These are phyloP conservation scores for Prosopis cineraria DNA, from an alignment of 306 rosid species.

Conservation along the genomic window DNA sequence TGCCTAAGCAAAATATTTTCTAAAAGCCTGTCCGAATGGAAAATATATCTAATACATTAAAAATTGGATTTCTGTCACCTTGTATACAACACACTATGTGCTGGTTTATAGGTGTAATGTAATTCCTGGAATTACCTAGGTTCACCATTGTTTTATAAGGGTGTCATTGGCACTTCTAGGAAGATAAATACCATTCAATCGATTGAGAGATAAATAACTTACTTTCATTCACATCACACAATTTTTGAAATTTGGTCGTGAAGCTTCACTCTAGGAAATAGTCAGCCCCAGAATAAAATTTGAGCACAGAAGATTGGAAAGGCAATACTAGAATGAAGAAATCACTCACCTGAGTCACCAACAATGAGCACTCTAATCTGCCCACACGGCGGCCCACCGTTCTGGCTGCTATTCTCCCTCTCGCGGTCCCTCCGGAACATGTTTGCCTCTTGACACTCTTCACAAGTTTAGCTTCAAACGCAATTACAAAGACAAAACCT, in stretches of 20 bases:
- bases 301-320: background rate
- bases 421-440: constrained; percentile 82
- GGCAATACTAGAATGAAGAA: constrained; percentile 3
- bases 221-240: background rate
- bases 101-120: background rate
- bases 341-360: constrained; percentile 68
- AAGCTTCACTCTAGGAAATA: background rate
- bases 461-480: constrained; percentile 26
- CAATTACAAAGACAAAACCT: constrained; percentile 25
- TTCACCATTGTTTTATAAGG: constrained; percentile 3
- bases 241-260: background rate
- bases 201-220: background rate
- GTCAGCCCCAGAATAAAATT: background rate
- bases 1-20: background rate
- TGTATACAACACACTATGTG: background rate
- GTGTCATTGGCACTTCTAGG: background rate
- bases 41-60: constrained; percentile 17
- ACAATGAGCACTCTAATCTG: constrained; percentile 79
- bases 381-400: constrained; percentile 61
- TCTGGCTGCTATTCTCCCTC: constrained; percentile 59
- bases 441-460: constrained; percentile 33
- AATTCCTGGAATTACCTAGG: background rate
- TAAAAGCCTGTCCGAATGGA: constrained; percentile 1
- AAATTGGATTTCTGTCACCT: constrained; percentile 4
- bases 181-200: background rate